A percentile compares a stretch with the other conserved stretches of the same genome.
Evolutionary conservation across 495 filamentous ascomycete genomes (phyloP).

Genomic region (Melanomma pulvis-pyrius): DNA sequence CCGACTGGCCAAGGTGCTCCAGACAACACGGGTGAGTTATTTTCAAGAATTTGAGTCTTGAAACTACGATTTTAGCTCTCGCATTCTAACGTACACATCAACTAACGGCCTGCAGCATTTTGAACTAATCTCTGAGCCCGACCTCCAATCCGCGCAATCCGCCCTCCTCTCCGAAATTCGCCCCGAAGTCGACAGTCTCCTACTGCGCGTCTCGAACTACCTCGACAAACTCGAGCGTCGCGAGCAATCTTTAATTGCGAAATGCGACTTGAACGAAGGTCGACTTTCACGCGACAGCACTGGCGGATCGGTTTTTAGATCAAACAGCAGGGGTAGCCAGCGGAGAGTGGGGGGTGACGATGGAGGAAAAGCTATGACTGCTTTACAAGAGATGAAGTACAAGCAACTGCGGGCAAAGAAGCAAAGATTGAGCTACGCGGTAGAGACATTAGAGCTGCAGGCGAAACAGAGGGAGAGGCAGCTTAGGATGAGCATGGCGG

Average conservation of each 20-base stretch:
- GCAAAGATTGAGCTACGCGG: conserved; percentile 74
- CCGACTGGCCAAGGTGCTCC: conserved; percentile 69
- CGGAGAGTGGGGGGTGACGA: conserved; percentile 14
- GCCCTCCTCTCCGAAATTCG: conserved; percentile 71
- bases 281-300: conserved; percentile 52
- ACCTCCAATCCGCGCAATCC: conserved; percentile 68
- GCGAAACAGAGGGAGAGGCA: conserved; percentile 66
- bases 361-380: conserved; percentile 35
- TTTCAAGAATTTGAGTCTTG: not conserved
- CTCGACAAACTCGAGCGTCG: conserved; percentile 74
- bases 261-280: conserved; percentile 71
- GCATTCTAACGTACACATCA: not conserved
- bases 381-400: conserved; percentile 58
- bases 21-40: conserved; percentile 65
- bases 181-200: conserved; percentile 70
- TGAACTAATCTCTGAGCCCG: conserved; percentile 72
- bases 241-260: conserved; percentile 69
- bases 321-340: conserved; percentile 27
- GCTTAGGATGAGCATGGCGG: conserved; percentile 78
- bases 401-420: conserved; percentile 72
- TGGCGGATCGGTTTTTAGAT: conserved; percentile 26
- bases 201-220: conserved; percentile 65
- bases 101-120: conserved; percentile 62
- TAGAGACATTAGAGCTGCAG: conserved; percentile 72
- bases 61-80: not conserved